Percentiles rank a stretch among this genome's conserved stretches.
phyloP scores from a whole-genome alignment of 2,329 filamentous ascomycete species.

The Fusarium longipes region DNA sequence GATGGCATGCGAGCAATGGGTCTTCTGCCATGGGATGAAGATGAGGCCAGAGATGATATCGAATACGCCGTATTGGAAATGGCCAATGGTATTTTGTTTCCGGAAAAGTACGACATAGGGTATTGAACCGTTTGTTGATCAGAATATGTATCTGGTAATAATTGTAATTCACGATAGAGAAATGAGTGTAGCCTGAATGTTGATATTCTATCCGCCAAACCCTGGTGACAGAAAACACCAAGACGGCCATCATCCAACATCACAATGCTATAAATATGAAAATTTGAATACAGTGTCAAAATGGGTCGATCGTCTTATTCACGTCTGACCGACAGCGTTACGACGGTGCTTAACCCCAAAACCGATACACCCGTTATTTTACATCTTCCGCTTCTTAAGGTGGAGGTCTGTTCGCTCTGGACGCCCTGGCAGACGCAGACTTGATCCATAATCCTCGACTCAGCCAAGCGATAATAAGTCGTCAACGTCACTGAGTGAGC shows the following conservation, averaged over 20 bases:
- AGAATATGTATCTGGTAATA: not conserved
- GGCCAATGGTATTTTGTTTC: conserved; percentile 57
- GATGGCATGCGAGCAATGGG: conserved; percentile 57
- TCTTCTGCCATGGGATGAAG: conserved; percentile 55
- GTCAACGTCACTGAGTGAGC: not conserved
- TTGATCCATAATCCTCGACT: not conserved
- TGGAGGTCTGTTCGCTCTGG: conserved; percentile 11
- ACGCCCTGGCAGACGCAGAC: conserved; percentile 29
- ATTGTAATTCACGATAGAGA: not conserved
- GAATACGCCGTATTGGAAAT: conserved; percentile 52
- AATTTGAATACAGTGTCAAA: conserved; percentile 38
- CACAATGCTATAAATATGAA: conserved; percentile 25
- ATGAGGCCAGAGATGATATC: conserved; percentile 48
- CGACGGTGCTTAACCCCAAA: conserved; percentile 31
- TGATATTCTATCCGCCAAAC: conserved; percentile 1
- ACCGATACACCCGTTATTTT: conserved; percentile 33
- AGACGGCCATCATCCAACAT: conserved; percentile 3
- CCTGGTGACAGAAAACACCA: not conserved
- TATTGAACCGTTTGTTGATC: conserved; percentile 10
- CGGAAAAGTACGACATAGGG: conserved; percentile 51
- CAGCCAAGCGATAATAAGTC: not conserved
- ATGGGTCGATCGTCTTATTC: conserved; percentile 23
- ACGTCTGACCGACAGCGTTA: conserved; percentile 28
- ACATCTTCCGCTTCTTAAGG: conserved; percentile 14
- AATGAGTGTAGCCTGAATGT: not conserved